Conservation (phyloP, 257 asterid genomes). For the Cordia subcordata region DNA sequence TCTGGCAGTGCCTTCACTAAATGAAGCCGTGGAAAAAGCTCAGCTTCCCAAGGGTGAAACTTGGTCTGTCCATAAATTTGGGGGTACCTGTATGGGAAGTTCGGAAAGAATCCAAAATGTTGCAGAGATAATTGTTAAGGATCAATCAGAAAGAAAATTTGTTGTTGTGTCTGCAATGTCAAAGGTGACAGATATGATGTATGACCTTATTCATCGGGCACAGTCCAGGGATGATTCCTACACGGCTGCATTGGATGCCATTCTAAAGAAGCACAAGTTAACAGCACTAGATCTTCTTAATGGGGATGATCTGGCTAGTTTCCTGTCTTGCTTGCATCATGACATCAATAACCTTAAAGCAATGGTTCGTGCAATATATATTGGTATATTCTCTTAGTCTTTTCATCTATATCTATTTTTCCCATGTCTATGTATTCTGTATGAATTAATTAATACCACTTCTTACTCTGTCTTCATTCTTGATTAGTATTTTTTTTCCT, state of each 20-base stretch:
- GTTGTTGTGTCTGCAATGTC: constrained; percentile 97
- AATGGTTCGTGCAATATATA: constrained; percentile 89
- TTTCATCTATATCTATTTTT: too few relatives aligned
- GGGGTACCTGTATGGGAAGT: constrained; percentile 95
- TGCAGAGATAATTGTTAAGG: constrained; percentile 68
- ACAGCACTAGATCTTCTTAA: constrained; percentile 76
- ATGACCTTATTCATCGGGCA: constrained; percentile 79
- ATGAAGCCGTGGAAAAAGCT: constrained; percentile 47
- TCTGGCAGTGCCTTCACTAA: constrained; percentile 38
- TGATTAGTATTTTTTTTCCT: too few relatives aligned
- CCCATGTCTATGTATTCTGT: too few relatives aligned
- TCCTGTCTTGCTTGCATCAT: constrained; percentile 56
- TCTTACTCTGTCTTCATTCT: too few relatives aligned
- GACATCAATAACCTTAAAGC: constrained; percentile 85
- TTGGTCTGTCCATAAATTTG: constrained; percentile 97
- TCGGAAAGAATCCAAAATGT: constrained; percentile 83
- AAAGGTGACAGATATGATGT: constrained; percentile 98
- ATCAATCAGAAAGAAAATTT: constrained; percentile 71
- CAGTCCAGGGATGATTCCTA: constrained; percentile 77
- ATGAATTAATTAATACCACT: too few relatives aligned
- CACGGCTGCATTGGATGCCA: constrained; percentile 57
- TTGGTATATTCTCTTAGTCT: constrained; percentile 52
- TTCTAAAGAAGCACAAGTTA: constrained; percentile 71
- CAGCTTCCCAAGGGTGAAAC: constrained; percentile 75
- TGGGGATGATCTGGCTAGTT: constrained; percentile 64